Base-by-base conservation (phyloP, 495 filamentous ascomycete species). In the Penicillium lividum region DNA sequence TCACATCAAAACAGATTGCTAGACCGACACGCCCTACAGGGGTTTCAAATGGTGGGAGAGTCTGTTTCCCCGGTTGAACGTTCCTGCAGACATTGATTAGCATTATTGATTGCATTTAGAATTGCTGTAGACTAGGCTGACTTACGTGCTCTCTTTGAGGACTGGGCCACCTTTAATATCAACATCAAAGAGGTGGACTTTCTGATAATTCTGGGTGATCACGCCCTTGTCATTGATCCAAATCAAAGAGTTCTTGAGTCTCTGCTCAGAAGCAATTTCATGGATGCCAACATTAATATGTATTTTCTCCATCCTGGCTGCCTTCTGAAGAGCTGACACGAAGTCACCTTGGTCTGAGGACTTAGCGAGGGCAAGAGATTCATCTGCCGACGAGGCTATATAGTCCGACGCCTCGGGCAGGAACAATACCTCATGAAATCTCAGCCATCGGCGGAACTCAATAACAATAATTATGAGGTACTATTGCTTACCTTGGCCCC, bases 351-450 rank as follows among this genome's bases (percentile, higher is more conserved):
- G 70, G 2, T 77, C 66, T 40, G 79, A 78, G 4, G 89, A 79
- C 51, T 80, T 77, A 62, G 81, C 88, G 18, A 96, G 84, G 18
- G 81, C 76, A 7, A 92, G 68, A 0, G 86, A 86, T 65, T 93
- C 89, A 8, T 82, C 71, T 28, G 84, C 71, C 1, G 84, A 85
- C 15, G 79, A 77, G 44, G 82, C 85, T 59, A 96, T 92, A 78
- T 96, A 97, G 74, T 97, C 93, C 57, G 82, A 86, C 42, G 93
- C 93, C 80, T 97, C 92, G 16, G 92, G 94, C 59, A 97, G 89
- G 72, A 97, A 96, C 52, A 97, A 79, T 28, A 89, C 85, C 89
- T 93, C 59, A 4, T 33, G 48, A 29, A 31, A 8, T 25, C 43
- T 67, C 40, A 63, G 66, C 29, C 34, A 53, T 30, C 4, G 9